These are phyloP conservation scores for Nectriaceae sp. DNA, from an alignment of 2,329 filamentous ascomycete genomes.

Conservation along the genomic window DNA sequence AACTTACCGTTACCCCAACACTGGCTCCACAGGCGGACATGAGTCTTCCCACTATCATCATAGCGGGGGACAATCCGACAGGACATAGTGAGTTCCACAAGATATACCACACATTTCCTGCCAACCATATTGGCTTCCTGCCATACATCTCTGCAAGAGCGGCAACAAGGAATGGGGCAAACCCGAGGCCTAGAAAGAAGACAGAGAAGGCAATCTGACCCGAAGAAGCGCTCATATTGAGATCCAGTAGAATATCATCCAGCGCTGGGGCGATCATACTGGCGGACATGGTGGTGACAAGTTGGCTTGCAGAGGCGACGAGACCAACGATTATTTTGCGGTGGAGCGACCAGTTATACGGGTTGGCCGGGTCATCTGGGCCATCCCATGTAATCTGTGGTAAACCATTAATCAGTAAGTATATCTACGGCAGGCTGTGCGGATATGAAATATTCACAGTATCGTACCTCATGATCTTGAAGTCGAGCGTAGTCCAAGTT, in stretches of 20 bases:
- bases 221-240: constrained; percentile 24
- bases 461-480: not conserved
- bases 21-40: constrained; percentile 29
- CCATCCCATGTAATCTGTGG: constrained; percentile 47
- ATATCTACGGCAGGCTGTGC: not conserved
- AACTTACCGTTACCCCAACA: constrained; percentile 31
- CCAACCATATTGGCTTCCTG: constrained; percentile 36
- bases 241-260: constrained; percentile 32
- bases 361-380: constrained; percentile 58
- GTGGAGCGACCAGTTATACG: constrained; percentile 60
- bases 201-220: constrained; percentile 36
- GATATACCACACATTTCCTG: constrained; percentile 35
- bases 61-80: constrained; percentile 28
- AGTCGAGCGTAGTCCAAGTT: not conserved
- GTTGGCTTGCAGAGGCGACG: constrained; percentile 34
- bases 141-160: constrained; percentile 37
- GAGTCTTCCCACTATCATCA: constrained; percentile 34
- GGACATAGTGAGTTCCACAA: constrained; percentile 39
- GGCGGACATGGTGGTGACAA: constrained; percentile 39
- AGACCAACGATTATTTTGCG: constrained; percentile 28
- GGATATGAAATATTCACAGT: not conserved
- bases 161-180: constrained; percentile 37
- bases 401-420: not conserved
- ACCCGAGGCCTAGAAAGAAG: constrained; percentile 37
- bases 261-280: constrained; percentile 40